phyloP scores from a whole-genome alignment of 2,329 filamentous ascomycete genomes.

The Fusarium torreyae region DNA sequence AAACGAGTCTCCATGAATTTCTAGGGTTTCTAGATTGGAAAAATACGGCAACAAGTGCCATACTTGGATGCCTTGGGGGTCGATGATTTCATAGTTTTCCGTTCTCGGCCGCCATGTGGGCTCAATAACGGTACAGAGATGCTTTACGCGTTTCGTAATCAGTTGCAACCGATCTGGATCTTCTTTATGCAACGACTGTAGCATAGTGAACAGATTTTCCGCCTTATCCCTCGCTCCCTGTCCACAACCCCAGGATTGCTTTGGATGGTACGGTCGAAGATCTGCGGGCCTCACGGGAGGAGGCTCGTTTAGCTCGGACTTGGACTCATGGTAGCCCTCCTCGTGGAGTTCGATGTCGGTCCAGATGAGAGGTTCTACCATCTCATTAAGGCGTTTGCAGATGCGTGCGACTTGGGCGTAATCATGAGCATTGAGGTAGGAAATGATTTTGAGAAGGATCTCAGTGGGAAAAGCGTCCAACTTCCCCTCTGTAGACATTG shows the following conservation, averaged over 20 bases:
- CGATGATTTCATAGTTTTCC: rapidly evolving
- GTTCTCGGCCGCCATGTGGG: not conserved
- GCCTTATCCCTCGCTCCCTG: not conserved
- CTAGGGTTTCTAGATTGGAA: conserved; percentile 22
- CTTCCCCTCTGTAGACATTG: not conserved
- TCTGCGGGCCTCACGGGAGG: conserved; percentile 4
- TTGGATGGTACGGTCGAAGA: not conserved
- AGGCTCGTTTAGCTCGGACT: not conserved
- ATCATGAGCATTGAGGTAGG: not conserved
- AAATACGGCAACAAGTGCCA: conserved; percentile 37
- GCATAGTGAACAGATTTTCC: conserved; percentile 7
- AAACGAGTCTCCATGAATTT: conserved; percentile 6
- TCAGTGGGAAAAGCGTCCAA: not conserved
- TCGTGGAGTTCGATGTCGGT: conserved; percentile 35
- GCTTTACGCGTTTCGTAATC: not conserved
- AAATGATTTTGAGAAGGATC: conserved; percentile 6
- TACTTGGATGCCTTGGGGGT: not conserved
- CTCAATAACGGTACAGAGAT: conserved; percentile 17
- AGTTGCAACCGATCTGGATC: not conserved
- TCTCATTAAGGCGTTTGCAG: conserved; percentile 14
- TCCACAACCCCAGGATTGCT: not conserved
- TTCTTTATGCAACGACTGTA: conserved; percentile 2
- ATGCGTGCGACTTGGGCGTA: not conserved
- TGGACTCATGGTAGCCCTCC: conserved; percentile 21
- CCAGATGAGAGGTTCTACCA: conserved; percentile 31